Evolutionary conservation across 371 early-diverging fungal species (phyloP).

Genomic region (Lichtheimia ornata): DNA sequence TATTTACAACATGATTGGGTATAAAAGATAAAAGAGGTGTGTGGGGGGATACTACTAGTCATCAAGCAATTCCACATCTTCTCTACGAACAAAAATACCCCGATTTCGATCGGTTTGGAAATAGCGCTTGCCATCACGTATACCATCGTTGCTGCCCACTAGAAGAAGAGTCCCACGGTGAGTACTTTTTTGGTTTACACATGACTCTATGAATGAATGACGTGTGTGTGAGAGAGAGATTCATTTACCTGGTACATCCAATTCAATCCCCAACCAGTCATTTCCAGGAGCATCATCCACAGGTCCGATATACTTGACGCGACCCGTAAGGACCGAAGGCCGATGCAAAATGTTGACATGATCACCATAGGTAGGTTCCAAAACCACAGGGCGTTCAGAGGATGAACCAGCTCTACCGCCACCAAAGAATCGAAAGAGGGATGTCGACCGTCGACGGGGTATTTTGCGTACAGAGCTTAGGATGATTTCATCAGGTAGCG

Average conservation of each 20-base stretch:
- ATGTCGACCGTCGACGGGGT: not conserved
- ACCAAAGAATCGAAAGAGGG: constrained; percentile 3
- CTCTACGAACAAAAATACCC: constrained; percentile 24
- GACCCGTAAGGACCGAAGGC: constrained; percentile 35
- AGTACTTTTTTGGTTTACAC: not conserved
- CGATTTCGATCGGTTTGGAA: constrained; percentile 29
- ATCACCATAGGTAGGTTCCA: constrained; percentile 16
- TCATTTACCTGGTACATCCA: constrained; percentile 37
- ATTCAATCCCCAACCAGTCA: constrained; percentile 46
- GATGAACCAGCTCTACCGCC: not conserved
- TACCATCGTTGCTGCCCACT: constrained; percentile 37
- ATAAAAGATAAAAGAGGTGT: too few species aligned
- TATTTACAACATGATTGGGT: too few species aligned
- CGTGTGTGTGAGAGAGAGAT: too few species aligned
- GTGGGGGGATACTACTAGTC: not conserved
- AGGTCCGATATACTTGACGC: constrained; percentile 38
- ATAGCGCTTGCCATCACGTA: constrained; percentile 26
- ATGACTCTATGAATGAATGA: too few species aligned
- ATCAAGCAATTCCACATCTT: not conserved
- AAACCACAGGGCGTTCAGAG: not conserved
- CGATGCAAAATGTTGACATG: constrained; percentile 34
- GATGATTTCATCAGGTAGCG: constrained; percentile 16
- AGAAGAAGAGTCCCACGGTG: not conserved
- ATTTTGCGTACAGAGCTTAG: not conserved
- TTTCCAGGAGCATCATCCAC: constrained; percentile 26